These are phyloP conservation scores for Eucalyptus tenuipes DNA, from an alignment of 345 rosid species.

Conservation along the genomic window DNA sequence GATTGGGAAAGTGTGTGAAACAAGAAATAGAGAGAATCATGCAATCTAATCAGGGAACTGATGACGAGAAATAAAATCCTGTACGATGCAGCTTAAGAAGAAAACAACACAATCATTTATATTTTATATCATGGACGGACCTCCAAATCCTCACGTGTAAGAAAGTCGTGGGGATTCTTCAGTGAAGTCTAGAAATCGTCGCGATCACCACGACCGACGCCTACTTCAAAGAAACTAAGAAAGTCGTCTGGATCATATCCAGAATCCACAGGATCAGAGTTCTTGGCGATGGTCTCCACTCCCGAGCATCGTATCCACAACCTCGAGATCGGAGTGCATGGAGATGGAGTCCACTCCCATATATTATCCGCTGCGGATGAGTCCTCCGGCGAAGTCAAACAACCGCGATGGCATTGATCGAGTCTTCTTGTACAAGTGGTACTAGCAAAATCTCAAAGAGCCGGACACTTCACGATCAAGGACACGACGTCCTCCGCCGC, in stretches of 20 bases:
- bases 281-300: not conserved
- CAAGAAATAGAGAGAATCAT: not conserved
- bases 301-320: not conserved
- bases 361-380: fast-evolving
- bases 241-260: not conserved
- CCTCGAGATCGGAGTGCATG: not conserved
- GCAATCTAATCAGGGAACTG: fast-evolving
- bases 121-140: not conserved
- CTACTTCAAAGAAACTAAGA: not conserved
- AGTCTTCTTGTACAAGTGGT: not conserved
- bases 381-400: not conserved
- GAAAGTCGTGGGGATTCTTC: not conserved
- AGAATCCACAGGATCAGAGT: not conserved
- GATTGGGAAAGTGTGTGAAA: fast-evolving
- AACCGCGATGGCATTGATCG: not conserved
- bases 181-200: not conserved
- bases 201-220: fast-evolving
- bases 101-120: no score
- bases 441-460: not conserved
- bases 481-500: not conserved
- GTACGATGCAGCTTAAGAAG: not conserved
- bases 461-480: not conserved
- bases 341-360: not conserved
- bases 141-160: not conserved
- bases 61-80: not conserved